Base-by-base conservation (phyloP, 2,329 filamentous ascomycete species). In the Diaporthe citrichinensis region DNA sequence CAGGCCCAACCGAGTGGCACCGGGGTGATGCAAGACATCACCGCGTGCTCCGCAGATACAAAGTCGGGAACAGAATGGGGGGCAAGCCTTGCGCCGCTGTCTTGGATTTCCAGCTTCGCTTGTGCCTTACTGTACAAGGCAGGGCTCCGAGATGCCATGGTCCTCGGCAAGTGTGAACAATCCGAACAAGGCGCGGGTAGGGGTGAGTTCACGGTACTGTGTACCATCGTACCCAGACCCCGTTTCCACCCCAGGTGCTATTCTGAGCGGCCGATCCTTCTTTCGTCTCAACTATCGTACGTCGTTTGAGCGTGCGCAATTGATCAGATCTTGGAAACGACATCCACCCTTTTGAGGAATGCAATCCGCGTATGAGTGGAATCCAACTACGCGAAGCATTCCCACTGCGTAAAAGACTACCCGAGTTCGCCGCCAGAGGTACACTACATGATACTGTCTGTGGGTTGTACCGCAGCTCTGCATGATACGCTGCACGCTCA, bases 1-100 rank as follows among this genome's bases (percentile, higher is more conserved):
- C 65, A 69, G 65, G 65, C 49, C 65, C 65, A 69, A 23, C 65
- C 65, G 65, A 69, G 65, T 69, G 65, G 65, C 46, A 69, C 65
- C 41, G 49, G 65, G 49, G 31, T 39, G 65, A 55, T 69, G 65
- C 49, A 55, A 55, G 46, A 55, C 65, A 69, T 69, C 65, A 69
- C 34, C 65, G 65, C 49, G 34, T 69, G 65, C 65, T 55, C 65
- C 65, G 46, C 65, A 69, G 65, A 31, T 55, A 67, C 62, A 69
- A 53, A 34, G 34, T 10, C 25, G 34, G 65, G 65, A 69, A 55
- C 65, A 55, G 46, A 20, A 55, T 39, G 14, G 65, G 65, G 65
- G 49, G 65, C 34, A 69, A 53, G 49, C 49, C 49, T 69, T 41
- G 65, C 65, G 65, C 34, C 65, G 49, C 17, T 69, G 65, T 53